Evolutionary conservation across 306 rosid genomes (phyloP).

Genomic region (Vachellia pachyceras): DNA sequence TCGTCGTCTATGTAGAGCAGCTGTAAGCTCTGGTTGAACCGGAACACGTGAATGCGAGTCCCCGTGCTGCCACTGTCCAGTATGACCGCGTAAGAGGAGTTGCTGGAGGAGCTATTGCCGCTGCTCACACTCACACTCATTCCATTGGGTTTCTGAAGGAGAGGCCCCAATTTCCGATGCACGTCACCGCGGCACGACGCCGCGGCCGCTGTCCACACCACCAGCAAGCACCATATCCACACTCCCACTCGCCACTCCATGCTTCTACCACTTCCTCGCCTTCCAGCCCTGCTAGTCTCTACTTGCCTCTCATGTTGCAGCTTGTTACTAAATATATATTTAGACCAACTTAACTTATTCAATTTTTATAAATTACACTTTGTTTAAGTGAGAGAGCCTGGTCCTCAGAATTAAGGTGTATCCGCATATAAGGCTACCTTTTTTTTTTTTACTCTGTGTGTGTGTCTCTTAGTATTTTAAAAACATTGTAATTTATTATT

Average conservation of each 20-base stretch:
- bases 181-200: neutral
- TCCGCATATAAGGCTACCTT: too few relatives aligned
- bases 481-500: too few relatives aligned
- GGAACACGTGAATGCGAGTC: conserved; percentile 71
- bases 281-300: neutral
- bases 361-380: too few relatives aligned
- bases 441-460: too few relatives aligned
- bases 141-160: neutral
- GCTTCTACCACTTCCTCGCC: neutral
- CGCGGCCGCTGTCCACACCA: neutral
- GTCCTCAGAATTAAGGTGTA: too few relatives aligned
- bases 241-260: neutral
- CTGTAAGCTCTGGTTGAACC: conserved; percentile 50
- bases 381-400: too few relatives aligned
- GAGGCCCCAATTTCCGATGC: neutral
- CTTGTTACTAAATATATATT: too few relatives aligned
- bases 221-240: neutral
- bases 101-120: neutral
- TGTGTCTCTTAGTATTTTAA: too few relatives aligned
- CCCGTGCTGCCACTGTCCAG: conserved; percentile 79
- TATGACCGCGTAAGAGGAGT: conserved; percentile 58
- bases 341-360: too few relatives aligned
- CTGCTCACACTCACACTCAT: neutral
- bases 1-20: conserved; percentile 60
- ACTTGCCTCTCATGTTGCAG: too few relatives aligned